Base-by-base conservation (phyloP, 495 filamentous ascomycete species). In the Annulohypoxylon stygium region DNA sequence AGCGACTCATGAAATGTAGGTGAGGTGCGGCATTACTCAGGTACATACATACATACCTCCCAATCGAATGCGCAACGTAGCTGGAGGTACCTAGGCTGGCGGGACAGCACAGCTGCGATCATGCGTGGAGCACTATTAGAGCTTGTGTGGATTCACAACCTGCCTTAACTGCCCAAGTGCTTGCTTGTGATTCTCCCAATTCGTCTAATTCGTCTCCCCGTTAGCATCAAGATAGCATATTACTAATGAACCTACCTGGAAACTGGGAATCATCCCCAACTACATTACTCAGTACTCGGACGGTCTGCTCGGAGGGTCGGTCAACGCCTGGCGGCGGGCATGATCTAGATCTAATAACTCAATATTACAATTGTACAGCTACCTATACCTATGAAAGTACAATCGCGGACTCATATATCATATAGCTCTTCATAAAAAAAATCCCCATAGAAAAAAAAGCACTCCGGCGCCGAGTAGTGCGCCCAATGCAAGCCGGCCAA, bases 11-110 rank as follows among this genome's bases (percentile, higher is more conserved):
- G 57, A 60, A 59, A 36, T 59, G 34, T 41, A 59, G 55, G 55
- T 59, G 37, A 39, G 20, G 16, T 33, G 41, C 41, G 47, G 25
- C 65, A 68, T 68, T 61, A 61, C 57, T 61, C 55, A 53, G 11
- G 5, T 67, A 41, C 54, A 60, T 41, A 23, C 48, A 36, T 37
- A 25, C 9, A 11, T 39, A 39, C 9, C 36, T 39, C 8, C 8
- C 11, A n/a, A 43, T 43, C 39, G 39, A 4, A n/a, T 23, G 20
- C 20, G 20, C 20, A 23, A 23, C 20, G 20, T 23, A 23, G 20
- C 20, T 23, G 20, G 20, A 23, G 20, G 20, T 23, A 23, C 20
- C 20, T 23, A 23, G 57, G 47, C 34, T 26, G 16, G 16, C 26
- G 3, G 33, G 55, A 48, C 30, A 43, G 26, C 34, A 43, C n/a